These are phyloP conservation scores for Fusarium decemcellulare DNA, from an alignment of 2,329 filamentous ascomycete species.

Conservation along the genomic window DNA sequence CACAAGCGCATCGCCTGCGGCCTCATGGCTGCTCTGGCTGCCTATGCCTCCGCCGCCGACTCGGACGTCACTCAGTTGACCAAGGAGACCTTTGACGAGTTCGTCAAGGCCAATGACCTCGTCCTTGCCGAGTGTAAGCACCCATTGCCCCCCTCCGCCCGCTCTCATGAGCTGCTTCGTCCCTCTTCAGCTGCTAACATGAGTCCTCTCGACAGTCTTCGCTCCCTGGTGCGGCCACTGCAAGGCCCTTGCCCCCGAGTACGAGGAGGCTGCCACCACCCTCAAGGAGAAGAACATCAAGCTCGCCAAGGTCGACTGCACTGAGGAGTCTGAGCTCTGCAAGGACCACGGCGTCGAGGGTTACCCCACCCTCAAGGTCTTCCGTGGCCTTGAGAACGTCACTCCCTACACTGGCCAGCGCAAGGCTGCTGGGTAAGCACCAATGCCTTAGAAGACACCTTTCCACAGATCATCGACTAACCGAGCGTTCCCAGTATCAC, in stretches of 20 bases:
- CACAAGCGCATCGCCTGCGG: slow-evolving; percentile 66
- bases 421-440: slow-evolving; percentile 81
- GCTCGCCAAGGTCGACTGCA: slow-evolving; percentile 94
- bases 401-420: slow-evolving; percentile 89
- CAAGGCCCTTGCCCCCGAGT: slow-evolving; percentile 96
- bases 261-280: slow-evolving; percentile 86
- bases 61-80: slow-evolving; percentile 91
- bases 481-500: slow-evolving; percentile 64
- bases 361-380: slow-evolving; percentile 99
- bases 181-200: slow-evolving; percentile 52
- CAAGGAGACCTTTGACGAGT: slow-evolving; percentile 88
- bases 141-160: not conserved
- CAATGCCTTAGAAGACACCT: not conserved
- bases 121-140: slow-evolving; percentile 93
- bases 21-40: slow-evolving; percentile 69
- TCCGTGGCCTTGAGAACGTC: slow-evolving; percentile 89
- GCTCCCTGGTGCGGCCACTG: slow-evolving; percentile 98
- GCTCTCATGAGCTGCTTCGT: not conserved
- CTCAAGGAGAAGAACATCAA: slow-evolving; percentile 91
- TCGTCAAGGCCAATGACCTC: slow-evolving; percentile 87
- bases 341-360: slow-evolving; percentile 92
- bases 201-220: slow-evolving; percentile 73
- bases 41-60: slow-evolving; percentile 72
- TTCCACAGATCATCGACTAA: slow-evolving; percentile 36
- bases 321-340: slow-evolving; percentile 93